Percentiles rank a stretch among this genome's conserved stretches.
phyloP scores from a whole-genome alignment of 768 basidiomycete species.

The Cyathus striatus region DNA sequence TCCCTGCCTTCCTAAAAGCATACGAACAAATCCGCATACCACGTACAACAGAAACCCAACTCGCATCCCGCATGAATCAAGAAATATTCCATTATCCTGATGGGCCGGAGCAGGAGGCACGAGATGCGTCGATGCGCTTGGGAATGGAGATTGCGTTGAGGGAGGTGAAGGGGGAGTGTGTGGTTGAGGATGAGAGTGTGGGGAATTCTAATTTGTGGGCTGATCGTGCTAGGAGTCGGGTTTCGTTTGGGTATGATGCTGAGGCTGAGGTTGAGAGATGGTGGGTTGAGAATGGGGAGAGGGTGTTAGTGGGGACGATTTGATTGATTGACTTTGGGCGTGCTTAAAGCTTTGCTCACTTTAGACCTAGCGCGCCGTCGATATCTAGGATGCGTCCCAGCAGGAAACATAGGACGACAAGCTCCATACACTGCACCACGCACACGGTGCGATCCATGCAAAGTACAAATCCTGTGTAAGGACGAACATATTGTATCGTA shows the following conservation, averaged over 20 bases:
- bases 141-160: conserved; percentile 38
- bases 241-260: not conserved
- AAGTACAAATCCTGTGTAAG: too few relatives aligned
- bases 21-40: conserved; percentile 47
- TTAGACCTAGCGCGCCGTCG: too few relatives aligned
- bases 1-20: conserved; percentile 38
- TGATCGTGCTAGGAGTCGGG: not conserved
- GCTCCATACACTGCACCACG: too few relatives aligned
- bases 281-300: conserved; percentile 8
- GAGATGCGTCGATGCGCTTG: conserved; percentile 46
- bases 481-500: too few relatives aligned
- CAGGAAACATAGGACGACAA: too few relatives aligned
- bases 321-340: not conserved
- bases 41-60: conserved; percentile 46
- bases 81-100: conserved; percentile 52
- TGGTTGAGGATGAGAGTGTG: not conserved
- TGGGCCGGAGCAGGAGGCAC: conserved; percentile 42
- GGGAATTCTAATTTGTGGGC: not conserved
- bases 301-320: not conserved
- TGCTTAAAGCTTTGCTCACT: too few relatives aligned
- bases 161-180: conserved; percentile 9
- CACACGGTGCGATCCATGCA: too few relatives aligned
- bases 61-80: conserved; percentile 44
- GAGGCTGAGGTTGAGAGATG: not conserved
- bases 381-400: too few relatives aligned